Percentiles rank a stretch among this genome's conserved stretches.
Evolutionary conservation across 23 red algal species (phyloP).

Genomic region (Agarophyton chilense): DNA sequence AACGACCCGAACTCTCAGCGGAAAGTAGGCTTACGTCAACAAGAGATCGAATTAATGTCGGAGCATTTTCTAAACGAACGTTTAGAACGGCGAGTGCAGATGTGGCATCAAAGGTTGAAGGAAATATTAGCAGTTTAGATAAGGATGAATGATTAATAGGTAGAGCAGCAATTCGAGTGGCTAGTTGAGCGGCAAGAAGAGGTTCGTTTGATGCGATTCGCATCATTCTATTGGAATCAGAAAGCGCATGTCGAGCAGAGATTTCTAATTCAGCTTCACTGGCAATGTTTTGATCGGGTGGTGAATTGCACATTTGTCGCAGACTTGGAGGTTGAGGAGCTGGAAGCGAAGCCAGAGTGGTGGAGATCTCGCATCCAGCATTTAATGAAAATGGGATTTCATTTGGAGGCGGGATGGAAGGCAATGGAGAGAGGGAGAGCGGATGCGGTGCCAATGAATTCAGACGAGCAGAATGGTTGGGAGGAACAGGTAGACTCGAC

Average conservation of each 20-base stretch:
- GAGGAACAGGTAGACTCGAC: background rate
- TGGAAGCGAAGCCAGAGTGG: background rate
- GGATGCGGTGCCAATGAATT: no score
- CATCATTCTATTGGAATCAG: background rate
- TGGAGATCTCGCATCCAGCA: background rate
- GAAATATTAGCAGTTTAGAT: constrained; percentile 47
- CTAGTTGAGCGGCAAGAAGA: background rate
- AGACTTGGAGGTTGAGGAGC: background rate
- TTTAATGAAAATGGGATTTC: background rate
- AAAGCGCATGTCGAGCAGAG: background rate
- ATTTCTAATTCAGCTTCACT: background rate
- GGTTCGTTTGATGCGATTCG: background rate
- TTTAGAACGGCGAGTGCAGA: constrained; percentile 35
- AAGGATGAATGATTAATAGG: background rate
- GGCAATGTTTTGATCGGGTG: background rate
- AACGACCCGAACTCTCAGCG: background rate
- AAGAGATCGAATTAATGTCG: background rate
- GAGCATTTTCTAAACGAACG: background rate
- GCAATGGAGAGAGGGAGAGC: background rate
- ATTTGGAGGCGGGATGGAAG: background rate
- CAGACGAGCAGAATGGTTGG: background rate
- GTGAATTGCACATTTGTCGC: background rate
- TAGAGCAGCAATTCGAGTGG: background rate
- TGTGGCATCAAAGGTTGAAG: constrained; percentile 8
- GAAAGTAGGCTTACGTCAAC: constrained; percentile 15